These are phyloP conservation scores for Daldinia childiae DNA, from an alignment of 495 filamentous ascomycete species.

Conservation along the genomic window DNA sequence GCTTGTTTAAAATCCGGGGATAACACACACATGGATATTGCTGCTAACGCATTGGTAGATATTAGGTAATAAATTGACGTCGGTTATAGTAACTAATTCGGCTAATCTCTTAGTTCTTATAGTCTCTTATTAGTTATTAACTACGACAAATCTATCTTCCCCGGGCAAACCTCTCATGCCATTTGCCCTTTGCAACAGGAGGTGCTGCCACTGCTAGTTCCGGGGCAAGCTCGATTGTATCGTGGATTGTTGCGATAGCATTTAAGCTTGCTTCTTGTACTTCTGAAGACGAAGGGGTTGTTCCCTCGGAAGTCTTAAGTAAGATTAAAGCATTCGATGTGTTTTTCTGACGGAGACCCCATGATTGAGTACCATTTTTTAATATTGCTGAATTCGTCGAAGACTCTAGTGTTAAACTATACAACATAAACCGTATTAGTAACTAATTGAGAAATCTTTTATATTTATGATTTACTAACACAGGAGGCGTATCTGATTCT, in stretches of 20 bases:
- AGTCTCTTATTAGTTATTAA: background rate
- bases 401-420: slow-evolving; percentile 74
- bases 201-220: slow-evolving; percentile 48
- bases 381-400: slow-evolving; percentile 73
- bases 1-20: background rate
- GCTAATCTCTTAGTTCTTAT: background rate
- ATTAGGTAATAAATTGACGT: background rate
- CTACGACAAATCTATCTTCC: slow-evolving; percentile 45
- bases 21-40: background rate
- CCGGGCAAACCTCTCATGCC: slow-evolving; percentile 85
- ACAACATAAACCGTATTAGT: slow-evolving; percentile 1
- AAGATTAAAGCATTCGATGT: slow-evolving; percentile 89
- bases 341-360: slow-evolving; percentile 86
- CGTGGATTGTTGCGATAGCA: slow-evolving; percentile 73
- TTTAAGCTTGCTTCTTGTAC: slow-evolving; percentile 59
- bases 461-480: slow-evolving; percentile 55
- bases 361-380: slow-evolving; percentile 74
- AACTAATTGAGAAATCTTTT: background rate
- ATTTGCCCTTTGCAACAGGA: slow-evolving; percentile 72
- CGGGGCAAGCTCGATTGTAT: slow-evolving; percentile 74
- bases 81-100: no score
- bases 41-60: background rate
- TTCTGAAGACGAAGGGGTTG: slow-evolving; percentile 25
- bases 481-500: slow-evolving; percentile 65
- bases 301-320: slow-evolving; percentile 57